These are phyloP conservation scores for Blastomyces percursus DNA, from an alignment of 2,329 filamentous ascomycete genomes.

Conservation along the genomic window DNA sequence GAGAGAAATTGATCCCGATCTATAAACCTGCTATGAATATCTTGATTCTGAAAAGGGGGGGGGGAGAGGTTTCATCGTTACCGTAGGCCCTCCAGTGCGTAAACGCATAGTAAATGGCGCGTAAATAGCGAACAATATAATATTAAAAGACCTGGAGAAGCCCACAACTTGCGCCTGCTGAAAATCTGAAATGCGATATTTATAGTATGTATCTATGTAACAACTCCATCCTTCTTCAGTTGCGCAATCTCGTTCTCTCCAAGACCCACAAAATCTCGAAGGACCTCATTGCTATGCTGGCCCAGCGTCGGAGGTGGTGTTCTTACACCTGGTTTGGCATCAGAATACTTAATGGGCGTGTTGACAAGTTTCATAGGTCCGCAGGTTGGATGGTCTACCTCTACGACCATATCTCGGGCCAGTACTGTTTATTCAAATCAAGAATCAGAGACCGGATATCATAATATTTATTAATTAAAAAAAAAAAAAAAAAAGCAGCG, in stretches of 20 bases:
- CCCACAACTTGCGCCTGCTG: background rate
- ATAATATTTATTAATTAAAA: background rate
- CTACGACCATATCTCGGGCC: constrained; percentile 79
- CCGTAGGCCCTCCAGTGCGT: background rate
- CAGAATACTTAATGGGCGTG: constrained; percentile 87
- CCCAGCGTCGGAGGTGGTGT: constrained; percentile 74
- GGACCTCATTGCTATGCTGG: constrained; percentile 72
- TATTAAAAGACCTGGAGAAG: background rate
- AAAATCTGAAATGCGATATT: background rate
- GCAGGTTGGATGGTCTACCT: constrained; percentile 72
- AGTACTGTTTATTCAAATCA: constrained; percentile 34
- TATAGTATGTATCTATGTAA: constrained; percentile 36
- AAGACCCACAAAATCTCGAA: constrained; percentile 54
- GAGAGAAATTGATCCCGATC: no score
- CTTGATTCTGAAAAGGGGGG: background rate
- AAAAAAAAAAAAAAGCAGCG: background rate
- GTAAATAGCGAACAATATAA: background rate
- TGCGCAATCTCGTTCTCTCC: constrained; percentile 47
- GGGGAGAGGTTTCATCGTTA: background rate
- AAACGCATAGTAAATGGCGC: background rate
- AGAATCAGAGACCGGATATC: constrained; percentile 2
- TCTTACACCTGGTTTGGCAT: constrained; percentile 64
- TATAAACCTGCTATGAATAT: background rate
- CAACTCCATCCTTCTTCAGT: constrained; percentile 56
- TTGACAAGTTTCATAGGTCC: constrained; percentile 84